phyloP scores from a whole-genome alignment of 2,329 filamentous ascomycete genomes.

The Ambrosiella xylebori region DNA sequence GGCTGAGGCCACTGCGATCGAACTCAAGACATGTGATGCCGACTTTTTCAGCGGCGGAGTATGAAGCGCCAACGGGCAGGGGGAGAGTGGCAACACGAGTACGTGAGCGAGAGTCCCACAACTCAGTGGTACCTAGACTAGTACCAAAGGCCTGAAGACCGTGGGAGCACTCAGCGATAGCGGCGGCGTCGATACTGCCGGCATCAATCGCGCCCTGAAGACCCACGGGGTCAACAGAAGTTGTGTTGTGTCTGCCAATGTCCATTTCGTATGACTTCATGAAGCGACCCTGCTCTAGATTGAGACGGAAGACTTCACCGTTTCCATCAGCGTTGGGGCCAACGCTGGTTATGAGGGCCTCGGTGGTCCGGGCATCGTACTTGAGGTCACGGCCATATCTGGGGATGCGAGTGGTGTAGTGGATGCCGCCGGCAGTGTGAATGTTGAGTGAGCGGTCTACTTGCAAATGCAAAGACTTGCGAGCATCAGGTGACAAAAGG shows the following conservation, averaged over 20 bases:
- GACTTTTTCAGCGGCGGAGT: slow-evolving; percentile 38
- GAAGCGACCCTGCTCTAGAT: slow-evolving; percentile 79
- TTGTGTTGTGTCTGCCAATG: slow-evolving; percentile 51
- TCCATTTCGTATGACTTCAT: slow-evolving; percentile 90
- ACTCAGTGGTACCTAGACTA: slow-evolving; percentile 85
- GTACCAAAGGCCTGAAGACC: slow-evolving; percentile 88
- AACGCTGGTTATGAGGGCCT: slow-evolving; percentile 73
- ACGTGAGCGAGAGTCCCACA: slow-evolving; percentile 82
- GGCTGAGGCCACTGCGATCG: slow-evolving; percentile 61
- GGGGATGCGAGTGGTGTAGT: slow-evolving; percentile 78
- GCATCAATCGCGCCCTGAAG: slow-evolving; percentile 75
- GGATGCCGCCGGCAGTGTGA: slow-evolving; percentile 73
- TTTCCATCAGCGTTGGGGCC: slow-evolving; percentile 71
- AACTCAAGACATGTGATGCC: slow-evolving; percentile 83
- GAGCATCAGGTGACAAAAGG: slow-evolving; percentile 76
- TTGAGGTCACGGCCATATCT: slow-evolving; percentile 80
- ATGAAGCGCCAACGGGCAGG: slow-evolving; percentile 9
- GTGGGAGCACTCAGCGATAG: slow-evolving; percentile 76
- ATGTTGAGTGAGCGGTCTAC: slow-evolving; percentile 83
- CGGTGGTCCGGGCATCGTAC: slow-evolving; percentile 67
- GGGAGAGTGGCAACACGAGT: slow-evolving; percentile 58
- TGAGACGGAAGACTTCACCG: slow-evolving; percentile 85
- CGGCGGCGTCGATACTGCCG: slow-evolving; percentile 72
- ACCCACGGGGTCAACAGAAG: slow-evolving; percentile 40
- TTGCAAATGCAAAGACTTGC: slow-evolving; percentile 87